Conservation (phyloP, 192 early-diverging fungal genomes). For the Coemansia sp. region DNA sequence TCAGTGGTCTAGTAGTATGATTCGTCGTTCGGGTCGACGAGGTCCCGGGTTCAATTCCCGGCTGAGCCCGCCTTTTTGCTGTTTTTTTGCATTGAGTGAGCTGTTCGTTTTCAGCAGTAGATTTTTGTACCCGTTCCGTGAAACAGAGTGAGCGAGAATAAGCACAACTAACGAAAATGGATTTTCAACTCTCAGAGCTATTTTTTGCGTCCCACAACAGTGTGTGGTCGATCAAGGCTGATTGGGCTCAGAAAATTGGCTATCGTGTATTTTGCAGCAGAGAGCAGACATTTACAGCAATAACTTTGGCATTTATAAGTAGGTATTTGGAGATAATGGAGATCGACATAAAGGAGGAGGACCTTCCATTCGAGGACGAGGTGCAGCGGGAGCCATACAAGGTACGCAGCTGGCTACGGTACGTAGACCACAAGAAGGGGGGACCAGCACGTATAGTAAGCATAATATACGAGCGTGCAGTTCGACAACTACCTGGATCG, state of each 20-base stretch:
- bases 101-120: background rate
- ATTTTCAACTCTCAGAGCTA: too few species aligned
- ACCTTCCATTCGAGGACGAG: constrained; percentile 67
- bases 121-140: too few species aligned
- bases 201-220: background rate
- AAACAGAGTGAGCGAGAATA: too few species aligned
- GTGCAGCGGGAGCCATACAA: constrained; percentile 65
- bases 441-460: constrained; percentile 51
- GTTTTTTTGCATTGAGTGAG: background rate
- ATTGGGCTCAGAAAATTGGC: background rate
- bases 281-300: background rate
- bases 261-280: background rate
- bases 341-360: constrained; percentile 31
- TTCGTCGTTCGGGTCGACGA: constrained; percentile 56
- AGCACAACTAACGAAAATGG: too few species aligned
- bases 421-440: constrained; percentile 80
- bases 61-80: constrained; percentile 26
- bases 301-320: background rate
- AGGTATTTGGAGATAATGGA: constrained; percentile 5
- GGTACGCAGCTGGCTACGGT: constrained; percentile 83
- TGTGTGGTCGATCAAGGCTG: background rate
- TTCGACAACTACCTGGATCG: constrained; percentile 84
- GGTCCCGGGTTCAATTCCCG: constrained; percentile 57
- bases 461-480: constrained; percentile 85
- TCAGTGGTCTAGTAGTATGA: constrained; percentile 56